Conservation (phyloP, 1,284 basidiomycete species). For the Grifola frondosa region DNA sequence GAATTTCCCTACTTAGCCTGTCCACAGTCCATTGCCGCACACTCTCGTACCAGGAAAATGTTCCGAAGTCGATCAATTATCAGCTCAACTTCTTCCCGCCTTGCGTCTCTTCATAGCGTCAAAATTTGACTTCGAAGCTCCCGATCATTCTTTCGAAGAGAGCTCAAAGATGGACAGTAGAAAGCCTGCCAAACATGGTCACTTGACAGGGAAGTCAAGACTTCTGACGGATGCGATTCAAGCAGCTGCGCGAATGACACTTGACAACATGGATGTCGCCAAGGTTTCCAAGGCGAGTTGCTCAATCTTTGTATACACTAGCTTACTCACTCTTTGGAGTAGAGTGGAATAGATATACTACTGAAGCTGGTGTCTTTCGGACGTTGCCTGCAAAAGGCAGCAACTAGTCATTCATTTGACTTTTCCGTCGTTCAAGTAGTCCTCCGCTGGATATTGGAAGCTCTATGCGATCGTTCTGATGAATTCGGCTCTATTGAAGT, state of each 20-base stretch:
- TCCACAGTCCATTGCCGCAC: no score
- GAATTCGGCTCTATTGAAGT: conserved; percentile 1
- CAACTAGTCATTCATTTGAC: conserved; percentile 16
- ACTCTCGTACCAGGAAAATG: no score
- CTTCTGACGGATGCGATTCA: neutral
- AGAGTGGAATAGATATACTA: conserved; percentile 10
- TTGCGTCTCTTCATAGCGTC: no score
- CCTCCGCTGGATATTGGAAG: conserved; percentile 15
- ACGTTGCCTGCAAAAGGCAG: conserved; percentile 10
- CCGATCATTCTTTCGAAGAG: neutral
- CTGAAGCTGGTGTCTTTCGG: conserved; percentile 10
- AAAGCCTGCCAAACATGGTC: no score
- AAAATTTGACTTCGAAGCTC: neutral
- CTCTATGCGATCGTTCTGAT: neutral
- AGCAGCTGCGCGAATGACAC: neutral
- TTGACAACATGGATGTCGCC: neutral
- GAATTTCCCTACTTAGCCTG: no score
- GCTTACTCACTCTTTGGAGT: no score
- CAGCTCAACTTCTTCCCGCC: no score
- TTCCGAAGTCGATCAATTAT: no score
- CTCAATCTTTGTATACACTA: no score
- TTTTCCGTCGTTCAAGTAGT: conserved; percentile 22
- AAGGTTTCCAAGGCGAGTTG: no score
- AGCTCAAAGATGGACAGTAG: neutral
- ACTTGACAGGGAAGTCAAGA: no score